Evolutionary conservation across 2,329 filamentous ascomycete species (phyloP).

Genomic region (Penicillium nordicum): DNA sequence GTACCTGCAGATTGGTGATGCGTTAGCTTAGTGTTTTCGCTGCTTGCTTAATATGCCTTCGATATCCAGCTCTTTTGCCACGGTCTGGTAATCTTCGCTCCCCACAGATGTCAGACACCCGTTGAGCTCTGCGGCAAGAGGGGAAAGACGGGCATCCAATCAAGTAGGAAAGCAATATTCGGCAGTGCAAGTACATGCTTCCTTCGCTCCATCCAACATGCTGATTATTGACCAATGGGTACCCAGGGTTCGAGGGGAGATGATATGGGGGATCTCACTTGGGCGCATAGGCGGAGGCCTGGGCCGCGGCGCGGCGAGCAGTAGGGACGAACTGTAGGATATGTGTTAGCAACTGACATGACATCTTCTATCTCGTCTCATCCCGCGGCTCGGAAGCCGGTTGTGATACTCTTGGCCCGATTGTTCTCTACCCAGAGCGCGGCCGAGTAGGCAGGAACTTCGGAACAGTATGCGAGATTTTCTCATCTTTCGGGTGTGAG

Average conservation of each 20-base stretch:
- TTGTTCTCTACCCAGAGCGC: not conserved
- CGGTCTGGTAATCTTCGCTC: not conserved
- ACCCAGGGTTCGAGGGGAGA: not conserved
- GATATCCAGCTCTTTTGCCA: not conserved
- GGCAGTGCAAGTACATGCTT: not conserved
- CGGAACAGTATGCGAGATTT: not conserved
- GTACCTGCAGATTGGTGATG: slow-evolving; percentile 42
- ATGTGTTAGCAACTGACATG: slow-evolving; percentile 19
- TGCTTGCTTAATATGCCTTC: not conserved
- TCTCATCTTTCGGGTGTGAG: not conserved
- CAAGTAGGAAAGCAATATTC: not conserved
- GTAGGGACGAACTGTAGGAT: slow-evolving; percentile 33
- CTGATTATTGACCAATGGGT: not conserved
- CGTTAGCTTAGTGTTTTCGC: slow-evolving; percentile 4
- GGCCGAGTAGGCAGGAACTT: not conserved
- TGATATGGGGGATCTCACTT: slow-evolving; percentile 45
- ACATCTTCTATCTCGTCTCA: slow-evolving; percentile 4
- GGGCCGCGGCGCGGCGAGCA: slow-evolving; percentile 37
- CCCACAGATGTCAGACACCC: not conserved
- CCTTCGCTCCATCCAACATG: not conserved
- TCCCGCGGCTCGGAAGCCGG: slow-evolving; percentile 11
- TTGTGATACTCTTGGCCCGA: slow-evolving; percentile 6
- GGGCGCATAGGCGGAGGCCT: slow-evolving; percentile 56
- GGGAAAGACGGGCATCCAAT: not conserved
- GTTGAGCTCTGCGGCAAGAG: not conserved